A percentile compares a stretch with the other conserved stretches of the same genome.
Evolutionary conservation across 495 filamentous ascomycete genomes (phyloP).

Genomic region (Hyaloscypha variabilis): DNA sequence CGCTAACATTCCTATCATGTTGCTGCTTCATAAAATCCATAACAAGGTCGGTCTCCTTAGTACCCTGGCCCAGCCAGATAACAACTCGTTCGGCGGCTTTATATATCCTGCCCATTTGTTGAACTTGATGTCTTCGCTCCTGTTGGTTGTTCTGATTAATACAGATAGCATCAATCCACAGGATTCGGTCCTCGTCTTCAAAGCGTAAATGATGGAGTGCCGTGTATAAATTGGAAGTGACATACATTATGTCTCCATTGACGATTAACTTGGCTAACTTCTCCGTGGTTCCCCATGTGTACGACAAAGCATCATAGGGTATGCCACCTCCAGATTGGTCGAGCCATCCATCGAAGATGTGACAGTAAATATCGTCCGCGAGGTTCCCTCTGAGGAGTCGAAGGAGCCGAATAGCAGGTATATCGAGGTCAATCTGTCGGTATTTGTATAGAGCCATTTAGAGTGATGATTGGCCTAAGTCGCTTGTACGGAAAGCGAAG

Average conservation of each 20-base stretch:
- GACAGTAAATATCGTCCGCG: slow-evolving; percentile 14
- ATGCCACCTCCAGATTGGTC: slow-evolving; percentile 6
- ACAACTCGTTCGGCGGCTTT: slow-evolving; percentile 9
- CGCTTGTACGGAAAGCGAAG: too few relatives aligned
- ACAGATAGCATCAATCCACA: slow-evolving; percentile 24
- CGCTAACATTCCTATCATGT: background rate
- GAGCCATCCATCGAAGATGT: slow-evolving; percentile 22
- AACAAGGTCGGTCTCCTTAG: slow-evolving; percentile 13
- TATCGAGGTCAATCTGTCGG: slow-evolving; percentile 15
- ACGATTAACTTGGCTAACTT: slow-evolving; percentile 5
- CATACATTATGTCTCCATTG: slow-evolving; percentile 8
- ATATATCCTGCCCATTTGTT: slow-evolving; percentile 14
- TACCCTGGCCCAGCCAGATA: slow-evolving; percentile 14
- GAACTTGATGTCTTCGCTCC: slow-evolving; percentile 15
- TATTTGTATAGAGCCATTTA: too few relatives aligned
- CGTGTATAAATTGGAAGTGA: slow-evolving; percentile 23
- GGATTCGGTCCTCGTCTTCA: slow-evolving; percentile 14
- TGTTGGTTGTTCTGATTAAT: background rate
- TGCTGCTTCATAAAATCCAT: slow-evolving; percentile 12
- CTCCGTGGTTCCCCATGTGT: background rate
- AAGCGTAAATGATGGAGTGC: slow-evolving; percentile 21
- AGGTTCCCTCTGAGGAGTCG: slow-evolving; percentile 15
- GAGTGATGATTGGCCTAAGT: too few relatives aligned
- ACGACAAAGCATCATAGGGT: slow-evolving; percentile 19
- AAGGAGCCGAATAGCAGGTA: slow-evolving; percentile 16